Percentiles rank a stretch among this genome's conserved stretches.
Evolutionary conservation across 2,329 filamentous ascomycete genomes (phyloP).

Genomic region (Venturia oleaginea): DNA sequence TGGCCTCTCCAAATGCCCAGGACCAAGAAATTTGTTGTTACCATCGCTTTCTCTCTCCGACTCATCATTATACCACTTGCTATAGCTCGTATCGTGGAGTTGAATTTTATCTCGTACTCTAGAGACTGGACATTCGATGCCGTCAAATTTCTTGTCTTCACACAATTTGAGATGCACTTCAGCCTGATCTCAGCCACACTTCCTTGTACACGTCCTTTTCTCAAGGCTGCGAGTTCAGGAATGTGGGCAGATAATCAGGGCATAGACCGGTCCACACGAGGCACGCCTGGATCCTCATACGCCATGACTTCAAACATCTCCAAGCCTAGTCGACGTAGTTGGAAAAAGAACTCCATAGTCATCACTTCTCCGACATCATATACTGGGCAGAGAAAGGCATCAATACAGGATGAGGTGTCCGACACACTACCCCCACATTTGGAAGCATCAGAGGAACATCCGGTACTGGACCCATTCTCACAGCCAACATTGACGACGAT

Average conservation of each 20-base stretch:
- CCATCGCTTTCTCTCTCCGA: conserved; percentile 21
- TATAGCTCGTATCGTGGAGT: background rate
- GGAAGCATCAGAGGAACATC: background rate
- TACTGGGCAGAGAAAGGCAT: background rate
- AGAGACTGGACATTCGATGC: conserved; percentile 10
- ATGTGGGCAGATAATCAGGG: background rate
- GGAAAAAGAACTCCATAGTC: background rate
- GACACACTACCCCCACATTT: background rate
- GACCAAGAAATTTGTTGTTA: conserved; percentile 22
- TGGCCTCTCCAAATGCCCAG: conserved; percentile 22
- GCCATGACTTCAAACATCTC: conserved; percentile 3
- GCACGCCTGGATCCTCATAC: background rate
- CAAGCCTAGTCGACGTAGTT: background rate
- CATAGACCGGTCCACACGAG: background rate
- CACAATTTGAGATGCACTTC: conserved; percentile 14
- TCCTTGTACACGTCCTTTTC: conserved; percentile 10
- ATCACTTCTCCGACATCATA: background rate
- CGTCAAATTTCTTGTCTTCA: background rate
- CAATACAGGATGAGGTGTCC: background rate
- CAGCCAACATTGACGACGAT: background rate
- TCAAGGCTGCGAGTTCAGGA: conserved; percentile 8
- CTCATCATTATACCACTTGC: conserved; percentile 13
- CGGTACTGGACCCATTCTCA: background rate
- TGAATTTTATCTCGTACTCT: background rate
- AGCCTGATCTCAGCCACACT: conserved; percentile 9